Evolutionary conservation across 2,329 filamentous ascomycete genomes (phyloP), one percentile per base, ranked within the genome.

Genomic region (Pseudonectria foliicola): DNA sequence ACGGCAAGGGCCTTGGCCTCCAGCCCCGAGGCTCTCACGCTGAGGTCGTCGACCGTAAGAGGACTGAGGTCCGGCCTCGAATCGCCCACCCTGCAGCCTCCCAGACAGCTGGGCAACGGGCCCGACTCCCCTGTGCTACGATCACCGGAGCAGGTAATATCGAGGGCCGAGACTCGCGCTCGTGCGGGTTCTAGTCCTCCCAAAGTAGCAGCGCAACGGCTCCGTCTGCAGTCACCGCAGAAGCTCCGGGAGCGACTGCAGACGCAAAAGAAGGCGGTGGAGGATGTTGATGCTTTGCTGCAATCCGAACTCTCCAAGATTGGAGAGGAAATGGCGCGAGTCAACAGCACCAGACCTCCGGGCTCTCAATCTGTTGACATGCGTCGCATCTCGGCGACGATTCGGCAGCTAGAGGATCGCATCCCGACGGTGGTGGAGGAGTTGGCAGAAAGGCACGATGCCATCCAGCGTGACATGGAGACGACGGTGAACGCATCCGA

Each of bases 201-300:
- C 52, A 31, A 60, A 46, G 37, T 40, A 28, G 37, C 53, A 42
- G 58, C 56, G 10, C 62, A 62, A 33, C 82, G 78, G 46, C 66
- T 86, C 24, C 78, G 82, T 10, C 70, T 85, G 10, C 80, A 85
- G 42, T 82, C 76, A 11, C 72, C 80, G 0, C 82, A 83, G 48
- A 89, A 84, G 55, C 67, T 90, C 13, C 83, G 89, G 13, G 89
- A 95, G 62, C 81, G 90, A 24, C 70, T 95, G 1, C 82, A 90
- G 50, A 80, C 77, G 31, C 88, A 95, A 57, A 87, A 88, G 59
- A 78, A 75, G 36, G 75, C 80, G 0, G 77, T 89, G 12, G 76
- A 79, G 5, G 77, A 80, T 7, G 78, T 81, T 0, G 85, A 89
- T 42, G 70, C 73, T 3, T 73, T 73, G 4, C 62, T 95, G 11